Conservation (phyloP, 768 basidiomycete genomes). For the Hygrocybe punicea region DNA sequence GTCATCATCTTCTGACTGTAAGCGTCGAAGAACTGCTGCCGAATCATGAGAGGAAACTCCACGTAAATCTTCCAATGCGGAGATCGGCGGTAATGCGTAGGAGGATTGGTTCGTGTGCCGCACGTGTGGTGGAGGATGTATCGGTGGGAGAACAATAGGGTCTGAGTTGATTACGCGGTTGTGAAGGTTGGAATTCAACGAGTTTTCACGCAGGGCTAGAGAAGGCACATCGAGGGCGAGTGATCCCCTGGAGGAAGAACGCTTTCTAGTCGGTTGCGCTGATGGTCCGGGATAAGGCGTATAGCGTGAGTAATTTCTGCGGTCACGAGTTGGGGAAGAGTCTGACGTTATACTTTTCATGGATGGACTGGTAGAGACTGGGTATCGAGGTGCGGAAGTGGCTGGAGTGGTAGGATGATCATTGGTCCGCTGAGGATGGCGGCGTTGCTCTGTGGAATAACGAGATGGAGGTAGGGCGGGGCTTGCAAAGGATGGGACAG, state of each 20-base stretch:
- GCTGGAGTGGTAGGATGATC: neutral
- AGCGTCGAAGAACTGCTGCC: slow-evolving; percentile 60
- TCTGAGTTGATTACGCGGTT: slow-evolving; percentile 20
- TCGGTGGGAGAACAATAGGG: slow-evolving; percentile 42
- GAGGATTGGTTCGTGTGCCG: slow-evolving; percentile 32
- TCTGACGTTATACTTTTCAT: slow-evolving; percentile 1
- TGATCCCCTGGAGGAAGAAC: slow-evolving; percentile 22
- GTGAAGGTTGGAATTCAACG: neutral
- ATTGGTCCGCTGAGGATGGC: neutral
- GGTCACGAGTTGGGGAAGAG: slow-evolving; percentile 6
- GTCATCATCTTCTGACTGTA: slow-evolving; percentile 59
- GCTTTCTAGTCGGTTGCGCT: neutral
- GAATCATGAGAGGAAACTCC: slow-evolving; percentile 54
- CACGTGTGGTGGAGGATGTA: slow-evolving; percentile 30
- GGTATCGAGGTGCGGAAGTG: neutral
- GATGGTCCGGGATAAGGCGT: slow-evolving; percentile 43
- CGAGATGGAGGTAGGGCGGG: neutral
- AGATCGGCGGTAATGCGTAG: slow-evolving; percentile 65
- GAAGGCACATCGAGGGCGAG: slow-evolving; percentile 36
- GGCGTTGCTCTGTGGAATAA: neutral
- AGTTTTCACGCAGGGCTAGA: slow-evolving; percentile 31
- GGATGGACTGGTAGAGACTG: neutral
- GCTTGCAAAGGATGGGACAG: neutral
- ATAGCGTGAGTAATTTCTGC: slow-evolving; percentile 22
- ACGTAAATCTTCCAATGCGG: slow-evolving; percentile 61